These are phyloP conservation scores for Euphorbia peplus DNA, from an alignment of 345 rosid genomes.

Conservation along the genomic window DNA sequence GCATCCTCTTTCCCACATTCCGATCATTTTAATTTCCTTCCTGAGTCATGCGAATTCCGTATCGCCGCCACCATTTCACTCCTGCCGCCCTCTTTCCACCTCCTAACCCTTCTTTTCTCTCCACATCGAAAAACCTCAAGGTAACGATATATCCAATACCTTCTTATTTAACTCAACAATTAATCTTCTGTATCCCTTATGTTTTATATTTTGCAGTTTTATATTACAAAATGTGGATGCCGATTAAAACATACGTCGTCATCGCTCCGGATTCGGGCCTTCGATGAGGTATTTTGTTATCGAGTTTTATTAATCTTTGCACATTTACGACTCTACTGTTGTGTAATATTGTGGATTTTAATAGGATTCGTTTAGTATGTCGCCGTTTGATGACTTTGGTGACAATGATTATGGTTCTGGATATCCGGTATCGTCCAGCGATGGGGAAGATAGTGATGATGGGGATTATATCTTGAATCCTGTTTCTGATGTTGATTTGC, in stretches of 20 bases:
- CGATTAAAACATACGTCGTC: conserved; percentile 16
- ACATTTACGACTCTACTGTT: neutral
- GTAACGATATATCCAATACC: neutral
- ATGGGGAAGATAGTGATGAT: conserved; percentile 81
- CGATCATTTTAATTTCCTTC: neutral
- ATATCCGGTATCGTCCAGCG: conserved; percentile 61
- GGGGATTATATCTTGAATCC: conserved; percentile 57
- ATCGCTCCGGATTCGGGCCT: conserved; percentile 37
- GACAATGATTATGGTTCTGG: conserved; percentile 33
- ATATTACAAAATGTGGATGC: conserved; percentile 22
- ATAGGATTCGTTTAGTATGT: conserved; percentile 39
- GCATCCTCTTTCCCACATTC: neutral
- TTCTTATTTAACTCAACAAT: neutral
- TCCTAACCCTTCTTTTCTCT: neutral
- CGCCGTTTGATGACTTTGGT: conserved; percentile 47
- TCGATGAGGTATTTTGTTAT: conserved; percentile 43
- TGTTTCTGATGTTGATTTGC: conserved; percentile 49
- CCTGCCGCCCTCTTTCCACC: conserved; percentile 3
- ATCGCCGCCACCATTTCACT: conserved; percentile 8
- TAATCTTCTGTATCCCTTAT: neutral
- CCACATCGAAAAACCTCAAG: neutral
- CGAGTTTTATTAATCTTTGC: no score
- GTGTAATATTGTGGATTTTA: neutral
- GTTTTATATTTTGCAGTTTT: conserved; percentile 22
- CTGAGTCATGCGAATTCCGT: conserved; percentile 38